Evolutionary conservation across 108 stramenopile species (phyloP).

Genomic region (Nitzschia sp.): DNA sequence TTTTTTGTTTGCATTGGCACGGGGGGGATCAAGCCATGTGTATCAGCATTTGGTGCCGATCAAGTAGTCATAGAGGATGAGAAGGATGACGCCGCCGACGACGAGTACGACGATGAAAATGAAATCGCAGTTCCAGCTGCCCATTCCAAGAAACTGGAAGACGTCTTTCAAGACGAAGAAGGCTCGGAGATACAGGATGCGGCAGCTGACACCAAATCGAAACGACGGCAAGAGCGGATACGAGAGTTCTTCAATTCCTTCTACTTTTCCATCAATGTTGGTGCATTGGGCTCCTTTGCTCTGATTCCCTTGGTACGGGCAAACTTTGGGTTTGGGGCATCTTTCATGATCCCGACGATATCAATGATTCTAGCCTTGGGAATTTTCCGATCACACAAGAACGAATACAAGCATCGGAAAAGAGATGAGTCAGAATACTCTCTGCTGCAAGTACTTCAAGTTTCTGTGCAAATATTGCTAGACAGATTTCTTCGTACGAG

Average conservation of each 20-base stretch:
- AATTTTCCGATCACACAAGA: conserved; percentile 37
- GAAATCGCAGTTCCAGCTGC: neutral
- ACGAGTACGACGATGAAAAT: neutral
- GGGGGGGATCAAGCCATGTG: conserved; percentile 84
- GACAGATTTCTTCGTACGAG: neutral
- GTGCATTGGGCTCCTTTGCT: conserved; percentile 48
- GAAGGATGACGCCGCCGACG: neutral
- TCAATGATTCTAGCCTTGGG: conserved; percentile 49
- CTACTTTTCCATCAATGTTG: conserved; percentile 72
- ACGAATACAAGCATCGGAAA: conserved; percentile 35
- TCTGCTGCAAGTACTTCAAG: conserved; percentile 2
- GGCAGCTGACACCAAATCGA: neutral
- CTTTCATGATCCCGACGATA: conserved; percentile 54
- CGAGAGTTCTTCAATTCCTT: conserved; percentile 59
- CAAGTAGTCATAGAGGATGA: conserved; percentile 36
- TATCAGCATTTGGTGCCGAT: conserved; percentile 70
- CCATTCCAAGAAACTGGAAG: neutral
- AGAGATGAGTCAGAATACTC: conserved; percentile 5
- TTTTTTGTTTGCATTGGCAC: conserved; percentile 60
- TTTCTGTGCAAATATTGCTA: neutral
- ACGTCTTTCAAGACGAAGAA: neutral
- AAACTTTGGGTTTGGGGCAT: conserved; percentile 50
- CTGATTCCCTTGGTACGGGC: conserved; percentile 45
- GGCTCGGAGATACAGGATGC: neutral
- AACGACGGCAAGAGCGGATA: conserved; percentile 30